A percentile compares a stretch with the other conserved stretches of the same genome.
phyloP scores from a whole-genome alignment of 176 grass and related monocot genomes.

The Carex scoparia region DNA sequence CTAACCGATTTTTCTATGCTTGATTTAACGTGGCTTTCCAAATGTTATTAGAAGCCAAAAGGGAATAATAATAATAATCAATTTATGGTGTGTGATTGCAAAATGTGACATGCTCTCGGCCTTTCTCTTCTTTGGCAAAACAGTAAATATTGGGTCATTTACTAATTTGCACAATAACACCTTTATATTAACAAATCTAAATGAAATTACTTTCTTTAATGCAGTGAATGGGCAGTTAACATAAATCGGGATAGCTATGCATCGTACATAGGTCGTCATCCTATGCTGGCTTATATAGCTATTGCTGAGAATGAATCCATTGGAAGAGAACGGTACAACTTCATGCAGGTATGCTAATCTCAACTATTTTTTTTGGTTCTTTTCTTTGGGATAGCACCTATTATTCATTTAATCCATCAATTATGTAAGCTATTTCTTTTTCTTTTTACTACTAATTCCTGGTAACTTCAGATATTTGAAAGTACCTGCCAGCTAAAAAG shows the following conservation, averaged over 20 bases:
- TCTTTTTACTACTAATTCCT: not conserved
- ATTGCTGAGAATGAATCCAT: constrained; percentile 92
- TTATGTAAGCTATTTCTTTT: not conserved
- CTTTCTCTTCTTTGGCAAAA: not conserved
- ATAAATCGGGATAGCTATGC: constrained; percentile 81
- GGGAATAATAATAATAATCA: not conserved
- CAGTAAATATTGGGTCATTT: not conserved
- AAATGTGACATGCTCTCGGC: not conserved
- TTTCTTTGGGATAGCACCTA: not conserved
- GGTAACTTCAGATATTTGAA: not conserved
- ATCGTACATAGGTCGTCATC: constrained; percentile 79
- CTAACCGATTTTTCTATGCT: not conserved
- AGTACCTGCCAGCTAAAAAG: no score
- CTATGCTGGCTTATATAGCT: constrained; percentile 70
- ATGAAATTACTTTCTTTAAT: constrained; percentile 18
- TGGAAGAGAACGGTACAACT: constrained; percentile 76
- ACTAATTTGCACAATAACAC: not conserved
- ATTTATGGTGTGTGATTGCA: not conserved
- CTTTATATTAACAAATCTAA: not conserved
- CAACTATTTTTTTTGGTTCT: not conserved
- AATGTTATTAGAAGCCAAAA: not conserved
- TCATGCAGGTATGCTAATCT: constrained; percentile 58
- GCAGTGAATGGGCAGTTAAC: constrained; percentile 89
- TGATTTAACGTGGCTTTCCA: not conserved
- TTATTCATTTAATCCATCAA: not conserved